These are phyloP conservation scores for Nyctanthes arbortristis DNA, from an alignment of 257 asterid species.

Conservation along the genomic window DNA sequence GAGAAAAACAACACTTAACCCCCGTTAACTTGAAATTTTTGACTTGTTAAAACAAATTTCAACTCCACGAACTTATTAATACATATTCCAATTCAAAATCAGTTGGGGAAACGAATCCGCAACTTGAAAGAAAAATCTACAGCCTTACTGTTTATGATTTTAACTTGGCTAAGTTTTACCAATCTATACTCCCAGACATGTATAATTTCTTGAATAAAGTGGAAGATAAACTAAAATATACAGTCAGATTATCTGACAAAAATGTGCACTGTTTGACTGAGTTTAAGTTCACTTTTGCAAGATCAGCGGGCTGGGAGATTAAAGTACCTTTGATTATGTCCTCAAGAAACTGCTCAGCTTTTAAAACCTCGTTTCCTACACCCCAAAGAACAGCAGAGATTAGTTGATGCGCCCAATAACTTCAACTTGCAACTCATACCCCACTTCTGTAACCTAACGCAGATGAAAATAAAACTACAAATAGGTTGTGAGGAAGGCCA, in stretches of 20 bases:
- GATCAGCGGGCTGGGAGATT: not conserved
- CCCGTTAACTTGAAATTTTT: too few relatives aligned
- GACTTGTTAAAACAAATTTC: too few relatives aligned
- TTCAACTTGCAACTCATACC: not conserved
- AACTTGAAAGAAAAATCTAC: too few relatives aligned
- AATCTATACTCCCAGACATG: too few relatives aligned
- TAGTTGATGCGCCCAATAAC: not conserved
- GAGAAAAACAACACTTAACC: too few relatives aligned
- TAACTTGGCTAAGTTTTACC: too few relatives aligned
- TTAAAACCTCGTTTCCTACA: slow-evolving; percentile 74
- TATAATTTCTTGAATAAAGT: slow-evolving; percentile 2
- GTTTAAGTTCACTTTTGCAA: slow-evolving; percentile 15
- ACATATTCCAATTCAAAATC: too few relatives aligned
- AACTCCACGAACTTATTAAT: too few relatives aligned
- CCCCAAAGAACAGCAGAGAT: slow-evolving; percentile 28
- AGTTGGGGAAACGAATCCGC: too few relatives aligned
- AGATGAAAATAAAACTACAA: not conserved
- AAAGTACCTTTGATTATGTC: slow-evolving; percentile 73
- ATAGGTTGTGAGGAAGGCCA: slow-evolving; percentile 1
- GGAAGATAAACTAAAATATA: not conserved
- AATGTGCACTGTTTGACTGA: not conserved
- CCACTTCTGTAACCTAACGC: not conserved
- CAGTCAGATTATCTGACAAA: not conserved
- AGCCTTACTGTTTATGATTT: too few relatives aligned
- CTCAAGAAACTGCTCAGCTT: slow-evolving; percentile 84